Evolutionary conservation across 164 flowering plant species (phyloP), one percentile per base, ranked within the genome.

Genomic region (Tetrastigma voinierianum): DNA sequence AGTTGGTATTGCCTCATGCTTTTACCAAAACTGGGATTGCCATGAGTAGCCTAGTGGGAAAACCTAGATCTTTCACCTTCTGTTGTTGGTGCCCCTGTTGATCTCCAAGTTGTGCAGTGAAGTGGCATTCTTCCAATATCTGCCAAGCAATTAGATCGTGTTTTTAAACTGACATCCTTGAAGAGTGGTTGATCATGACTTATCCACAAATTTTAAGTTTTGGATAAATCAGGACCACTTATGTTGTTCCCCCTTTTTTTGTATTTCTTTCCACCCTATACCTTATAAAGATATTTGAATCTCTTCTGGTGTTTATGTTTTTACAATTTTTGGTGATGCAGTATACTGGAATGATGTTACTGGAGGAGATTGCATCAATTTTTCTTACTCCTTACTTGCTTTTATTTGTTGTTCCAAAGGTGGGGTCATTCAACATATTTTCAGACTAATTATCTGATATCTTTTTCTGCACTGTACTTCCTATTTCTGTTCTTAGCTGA

Each of bases 351-450:
- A 93, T 87, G 96, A 91, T 90, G 90, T 76, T 91, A 71, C 78
- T 96, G 67, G 99, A 96, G 79, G 99, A 96, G 88, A 91, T 93
- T 90, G 89, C 94, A 62, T 96, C 99, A 43, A 96, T 96, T 73
- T 87, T 96, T 74, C 80, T 90, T 60, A 96, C 99, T 40, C 99
- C 99, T 3, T 84, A 82, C 56, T 76, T 96, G 67, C 99, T 96
- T 62, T 6, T 96, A 51, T 88, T 86, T 72, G 80, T 88, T 64
- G 91, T 96, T 25, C 98, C 99, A 66, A 76, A 91, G 98, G 99
- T 96, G 57, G 5, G 57, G 5, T 52, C 46, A 4, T 56, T 18
- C 21, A 19, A 10, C 17, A 9, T 58, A 17, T 70, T 62, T 23
- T 32, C 32, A 10, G 40, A 54, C 9, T 25, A 20, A 18, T 13